These are phyloP conservation scores for Thermoascus crustaceus DNA, from an alignment of 2,329 filamentous ascomycete species.

Conservation along the genomic window DNA sequence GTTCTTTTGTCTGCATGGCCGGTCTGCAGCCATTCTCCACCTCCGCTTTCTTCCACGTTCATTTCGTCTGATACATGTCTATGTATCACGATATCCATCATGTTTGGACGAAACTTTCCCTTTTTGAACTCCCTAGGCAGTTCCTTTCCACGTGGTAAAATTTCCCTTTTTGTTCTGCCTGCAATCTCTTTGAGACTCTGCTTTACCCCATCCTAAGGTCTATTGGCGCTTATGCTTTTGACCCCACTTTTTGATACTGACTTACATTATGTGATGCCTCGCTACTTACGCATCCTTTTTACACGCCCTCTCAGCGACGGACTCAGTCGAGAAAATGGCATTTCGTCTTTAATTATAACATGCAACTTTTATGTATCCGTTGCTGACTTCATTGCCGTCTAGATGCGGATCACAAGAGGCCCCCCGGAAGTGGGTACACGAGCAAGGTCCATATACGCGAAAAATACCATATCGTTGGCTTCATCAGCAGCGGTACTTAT, in stretches of 20 bases:
- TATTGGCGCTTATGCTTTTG: neutral
- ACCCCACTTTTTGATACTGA: constrained; percentile 4
- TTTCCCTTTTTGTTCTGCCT: constrained; percentile 16
- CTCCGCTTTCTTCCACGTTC: constrained; percentile 4
- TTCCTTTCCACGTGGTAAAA: constrained; percentile 37
- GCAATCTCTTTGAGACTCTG: no score
- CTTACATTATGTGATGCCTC: constrained; percentile 8
- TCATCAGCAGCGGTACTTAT: constrained; percentile 97
- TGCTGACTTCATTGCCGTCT: constrained; percentile 17
- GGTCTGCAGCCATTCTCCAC: constrained; percentile 1
- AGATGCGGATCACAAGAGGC: constrained; percentile 34
- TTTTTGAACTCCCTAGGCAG: constrained; percentile 28
- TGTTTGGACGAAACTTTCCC: constrained; percentile 35
- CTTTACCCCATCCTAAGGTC: constrained; percentile 8
- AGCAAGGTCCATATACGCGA: constrained; percentile 83
- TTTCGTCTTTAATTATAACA: constrained; percentile 2
- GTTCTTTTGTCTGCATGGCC: constrained; percentile 8
- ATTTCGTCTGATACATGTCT: constrained; percentile 2
- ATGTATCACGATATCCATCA: constrained; percentile 12
- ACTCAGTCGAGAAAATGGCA: no score
- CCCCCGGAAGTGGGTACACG: constrained; percentile 45
- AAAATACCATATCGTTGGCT: constrained; percentile 92
- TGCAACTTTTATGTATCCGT: constrained; percentile 2
- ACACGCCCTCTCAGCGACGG: no score
- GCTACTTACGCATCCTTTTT: neutral